A percentile compares a stretch with the other conserved stretches of the same genome.
phyloP scores from a whole-genome alignment of 345 rosid genomes.

The Populus nigra region DNA sequence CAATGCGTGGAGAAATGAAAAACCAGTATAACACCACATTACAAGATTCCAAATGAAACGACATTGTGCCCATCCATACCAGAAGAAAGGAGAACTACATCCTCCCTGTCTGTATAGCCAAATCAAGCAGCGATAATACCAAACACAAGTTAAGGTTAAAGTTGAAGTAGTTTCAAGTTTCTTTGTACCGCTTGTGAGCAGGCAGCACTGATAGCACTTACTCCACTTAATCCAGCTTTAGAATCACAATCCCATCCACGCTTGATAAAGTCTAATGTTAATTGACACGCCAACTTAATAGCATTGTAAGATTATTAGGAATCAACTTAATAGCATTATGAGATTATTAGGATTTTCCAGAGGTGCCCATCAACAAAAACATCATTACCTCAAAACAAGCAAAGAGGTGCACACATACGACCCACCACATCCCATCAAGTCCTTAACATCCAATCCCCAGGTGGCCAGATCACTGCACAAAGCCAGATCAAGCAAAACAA shows the following conservation, averaged over 20 bases:
- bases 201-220: slow-evolving; percentile 27
- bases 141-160: background rate
- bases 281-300: slow-evolving; percentile 14
- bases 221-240: slow-evolving; percentile 44
- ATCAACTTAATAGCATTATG: slow-evolving; percentile 15
- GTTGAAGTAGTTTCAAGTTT: slow-evolving; percentile 14
- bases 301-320: background rate
- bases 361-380: slow-evolving; percentile 40
- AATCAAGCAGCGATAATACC: slow-evolving; percentile 9
- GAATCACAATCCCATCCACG: slow-evolving; percentile 36
- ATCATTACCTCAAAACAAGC: slow-evolving; percentile 47
- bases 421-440: slow-evolving; percentile 76
- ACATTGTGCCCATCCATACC: slow-evolving; percentile 6
- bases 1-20: slow-evolving; percentile 15
- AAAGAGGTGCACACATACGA: slow-evolving; percentile 47
- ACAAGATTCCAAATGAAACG: background rate
- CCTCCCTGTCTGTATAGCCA: slow-evolving; percentile 16
- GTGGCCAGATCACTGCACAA: slow-evolving; percentile 53
- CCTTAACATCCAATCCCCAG: slow-evolving; percentile 65
- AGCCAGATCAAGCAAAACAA: slow-evolving; percentile 86
- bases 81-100: slow-evolving; percentile 11
- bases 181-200: slow-evolving; percentile 23
- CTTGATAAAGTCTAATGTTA: slow-evolving; percentile 26
- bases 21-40: slow-evolving; percentile 7
- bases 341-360: slow-evolving; percentile 18